Evolutionary conservation across 2,329 filamentous ascomycete genomes (phyloP).

Genomic region (Pseudocercospora eumusae): DNA sequence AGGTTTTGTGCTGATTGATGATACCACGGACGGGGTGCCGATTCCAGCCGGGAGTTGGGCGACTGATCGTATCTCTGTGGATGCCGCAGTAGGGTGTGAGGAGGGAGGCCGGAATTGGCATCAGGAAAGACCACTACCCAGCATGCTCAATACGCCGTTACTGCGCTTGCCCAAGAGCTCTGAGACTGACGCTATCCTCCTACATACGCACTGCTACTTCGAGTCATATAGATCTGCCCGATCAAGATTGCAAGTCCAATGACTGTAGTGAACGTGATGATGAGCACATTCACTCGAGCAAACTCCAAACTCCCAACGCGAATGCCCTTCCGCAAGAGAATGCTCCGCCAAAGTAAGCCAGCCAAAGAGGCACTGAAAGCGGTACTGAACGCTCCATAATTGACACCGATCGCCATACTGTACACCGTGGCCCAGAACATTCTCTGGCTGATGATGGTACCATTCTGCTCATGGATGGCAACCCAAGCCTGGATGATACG

Average conservation of each 20-base stretch:
- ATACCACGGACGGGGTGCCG: neutral
- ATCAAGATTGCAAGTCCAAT: conserved; percentile 64
- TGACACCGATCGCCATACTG: conserved; percentile 72
- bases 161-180: neutral
- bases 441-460: conserved; percentile 58
- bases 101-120: neutral
- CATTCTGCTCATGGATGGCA: conserved; percentile 55
- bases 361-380: conserved; percentile 72
- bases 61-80: neutral
- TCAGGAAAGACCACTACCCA: neutral
- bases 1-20: neutral
- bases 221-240: conserved; percentile 64
- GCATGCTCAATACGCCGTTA: neutral
- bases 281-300: conserved; percentile 67
- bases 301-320: conserved; percentile 65
- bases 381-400: conserved; percentile 72
- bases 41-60: neutral
- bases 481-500: conserved; percentile 71
- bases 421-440: conserved; percentile 75
- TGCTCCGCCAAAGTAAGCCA: conserved; percentile 71
- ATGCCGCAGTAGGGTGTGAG: neutral
- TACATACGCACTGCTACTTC: conserved; percentile 45
- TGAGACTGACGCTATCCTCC: neutral
- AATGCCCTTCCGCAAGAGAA: conserved; percentile 68
- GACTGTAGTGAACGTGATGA: conserved; percentile 68